A percentile compares a stretch with the other conserved stretches of the same genome.
These are phyloP conservation scores for Naganishia friedmannii DNA, from an alignment of 768 basidiomycete genomes.

Conservation along the genomic window DNA sequence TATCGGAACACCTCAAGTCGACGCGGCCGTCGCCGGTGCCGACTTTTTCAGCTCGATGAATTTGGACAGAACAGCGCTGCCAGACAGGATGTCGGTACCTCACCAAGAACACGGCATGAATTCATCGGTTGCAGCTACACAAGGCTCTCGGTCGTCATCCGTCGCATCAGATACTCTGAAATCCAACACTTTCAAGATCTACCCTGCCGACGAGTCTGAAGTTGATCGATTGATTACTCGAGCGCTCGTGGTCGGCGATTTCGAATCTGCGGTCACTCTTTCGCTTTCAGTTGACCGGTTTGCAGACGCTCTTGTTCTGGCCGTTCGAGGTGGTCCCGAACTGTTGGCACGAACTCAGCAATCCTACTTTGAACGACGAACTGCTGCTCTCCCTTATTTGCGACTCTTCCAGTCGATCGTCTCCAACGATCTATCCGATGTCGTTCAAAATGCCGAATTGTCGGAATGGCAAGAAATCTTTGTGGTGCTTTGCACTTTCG, in stretches of 20 bases:
- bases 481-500: slow-evolving; percentile 93
- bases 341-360: slow-evolving; percentile 83
- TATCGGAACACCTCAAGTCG: slow-evolving; percentile 64
- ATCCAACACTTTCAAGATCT: slow-evolving; percentile 83
- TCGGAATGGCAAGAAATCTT: slow-evolving; percentile 95
- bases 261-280: slow-evolving; percentile 81
- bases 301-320: slow-evolving; percentile 90
- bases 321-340: slow-evolving; percentile 83
- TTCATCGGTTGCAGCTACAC: slow-evolving; percentile 89
- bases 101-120: slow-evolving; percentile 76
- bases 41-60: slow-evolving; percentile 88
- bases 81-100: slow-evolving; percentile 62
- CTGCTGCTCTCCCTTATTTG: slow-evolving; percentile 74
- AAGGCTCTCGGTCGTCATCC: slow-evolving; percentile 85
- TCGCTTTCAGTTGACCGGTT: slow-evolving; percentile 84
- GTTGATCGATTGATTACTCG: slow-evolving; percentile 84
- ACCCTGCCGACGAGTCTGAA: slow-evolving; percentile 79
- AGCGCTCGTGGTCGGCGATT: slow-evolving; percentile 93
- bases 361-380: slow-evolving; percentile 83
- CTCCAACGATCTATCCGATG: slow-evolving; percentile 82
- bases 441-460: slow-evolving; percentile 93
- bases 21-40: slow-evolving; percentile 57
- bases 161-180: slow-evolving; percentile 67
- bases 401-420: slow-evolving; percentile 93
- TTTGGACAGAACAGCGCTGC: slow-evolving; percentile 56